Percentiles rank a stretch among this genome's conserved stretches.
Evolutionary conservation across 148 eudicot species (phyloP).

Genomic region (Camellia granthamiana): DNA sequence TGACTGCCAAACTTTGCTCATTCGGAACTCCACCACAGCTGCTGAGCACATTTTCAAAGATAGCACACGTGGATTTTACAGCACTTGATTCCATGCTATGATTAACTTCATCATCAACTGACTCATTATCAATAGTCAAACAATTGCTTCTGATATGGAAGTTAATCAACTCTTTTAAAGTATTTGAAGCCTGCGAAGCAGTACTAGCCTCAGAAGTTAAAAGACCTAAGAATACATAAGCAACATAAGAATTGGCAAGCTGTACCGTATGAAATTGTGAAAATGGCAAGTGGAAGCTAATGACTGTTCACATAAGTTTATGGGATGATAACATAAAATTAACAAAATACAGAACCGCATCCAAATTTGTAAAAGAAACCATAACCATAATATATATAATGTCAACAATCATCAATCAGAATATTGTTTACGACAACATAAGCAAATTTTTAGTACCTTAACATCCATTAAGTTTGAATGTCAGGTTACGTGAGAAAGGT

Average conservation of each 20-base stretch:
- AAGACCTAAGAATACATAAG: constrained; percentile 45
- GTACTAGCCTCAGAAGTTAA: constrained; percentile 49
- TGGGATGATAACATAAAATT: neutral
- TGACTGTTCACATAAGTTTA: neutral
- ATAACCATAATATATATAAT: neutral
- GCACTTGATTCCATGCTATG: constrained; percentile 38
- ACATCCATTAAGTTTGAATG: neutral
- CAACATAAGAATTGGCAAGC: neutral
- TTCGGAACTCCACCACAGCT: constrained; percentile 43
- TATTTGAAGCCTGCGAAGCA: constrained; percentile 51
- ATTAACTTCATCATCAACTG: constrained; percentile 26
- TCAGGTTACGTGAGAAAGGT: neutral
- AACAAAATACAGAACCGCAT: neutral
- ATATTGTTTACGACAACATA: neutral
- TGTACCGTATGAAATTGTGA: neutral
- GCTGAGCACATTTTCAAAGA: constrained; percentile 43
- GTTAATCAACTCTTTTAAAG: constrained; percentile 54
- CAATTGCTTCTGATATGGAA: constrained; percentile 29
- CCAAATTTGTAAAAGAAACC: neutral
- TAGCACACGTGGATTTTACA: constrained; percentile 50
- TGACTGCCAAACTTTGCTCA: constrained; percentile 50
- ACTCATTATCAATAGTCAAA: constrained; percentile 20
- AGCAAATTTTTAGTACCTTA: neutral
- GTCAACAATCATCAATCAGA: neutral
- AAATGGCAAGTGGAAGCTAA: neutral